Conservation (phyloP, 2,329 filamentous ascomycete species). For the Diaporthe sp. region DNA sequence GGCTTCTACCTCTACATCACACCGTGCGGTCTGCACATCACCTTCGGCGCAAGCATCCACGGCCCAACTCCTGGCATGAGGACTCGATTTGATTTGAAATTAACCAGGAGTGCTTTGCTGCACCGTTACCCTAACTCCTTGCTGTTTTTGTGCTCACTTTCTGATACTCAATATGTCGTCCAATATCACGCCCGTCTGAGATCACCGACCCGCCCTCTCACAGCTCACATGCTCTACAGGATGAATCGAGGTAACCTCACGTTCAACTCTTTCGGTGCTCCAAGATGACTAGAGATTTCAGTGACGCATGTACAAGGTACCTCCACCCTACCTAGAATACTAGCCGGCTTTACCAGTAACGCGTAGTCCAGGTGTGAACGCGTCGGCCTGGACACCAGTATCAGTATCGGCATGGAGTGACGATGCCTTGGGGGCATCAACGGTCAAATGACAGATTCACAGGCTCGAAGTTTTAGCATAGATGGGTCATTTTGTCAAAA, state of each 20-base stretch:
- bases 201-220: background rate
- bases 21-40: background rate
- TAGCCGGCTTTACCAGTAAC: background rate
- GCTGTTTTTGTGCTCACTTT: background rate
- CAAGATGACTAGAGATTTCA: background rate
- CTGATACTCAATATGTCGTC: background rate
- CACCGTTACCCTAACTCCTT: background rate
- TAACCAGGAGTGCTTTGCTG: no score
- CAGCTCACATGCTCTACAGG: background rate
- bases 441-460: background rate
- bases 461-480: background rate
- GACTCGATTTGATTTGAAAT: background rate
- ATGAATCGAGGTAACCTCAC: background rate
- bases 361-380: no score
- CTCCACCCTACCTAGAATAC: background rate
- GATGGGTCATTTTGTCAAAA: no score
- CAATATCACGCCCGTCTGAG: background rate
- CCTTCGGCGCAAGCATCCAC: background rate
- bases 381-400: background rate
- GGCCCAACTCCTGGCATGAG: background rate
- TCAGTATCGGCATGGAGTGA: background rate
- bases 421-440: background rate
- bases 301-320: background rate
- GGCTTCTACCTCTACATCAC: background rate
- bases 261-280: background rate